Conservation (phyloP, 176 grass and related monocot genomes). For the Olyra latifolia region DNA sequence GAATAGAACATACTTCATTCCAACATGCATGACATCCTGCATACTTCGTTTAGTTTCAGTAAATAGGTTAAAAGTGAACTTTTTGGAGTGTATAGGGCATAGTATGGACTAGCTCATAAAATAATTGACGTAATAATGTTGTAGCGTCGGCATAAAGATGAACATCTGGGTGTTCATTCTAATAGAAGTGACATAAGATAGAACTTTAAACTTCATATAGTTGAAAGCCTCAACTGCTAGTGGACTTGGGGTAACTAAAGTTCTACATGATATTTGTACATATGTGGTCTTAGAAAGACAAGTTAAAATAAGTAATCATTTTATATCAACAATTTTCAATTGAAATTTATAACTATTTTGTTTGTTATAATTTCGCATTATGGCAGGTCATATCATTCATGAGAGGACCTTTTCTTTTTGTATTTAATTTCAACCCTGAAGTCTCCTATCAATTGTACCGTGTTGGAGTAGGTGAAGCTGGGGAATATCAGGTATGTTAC, state of each 20-base stretch:
- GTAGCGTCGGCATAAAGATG: neutral
- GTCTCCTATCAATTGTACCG: constrained; percentile 46
- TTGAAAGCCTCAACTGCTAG: neutral
- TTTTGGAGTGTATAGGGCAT: neutral
- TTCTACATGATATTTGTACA: neutral
- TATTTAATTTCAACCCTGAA: constrained; percentile 91
- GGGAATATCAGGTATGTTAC: constrained; percentile 71
- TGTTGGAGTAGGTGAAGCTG: constrained; percentile 95
- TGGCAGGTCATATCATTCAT: constrained; percentile 78
- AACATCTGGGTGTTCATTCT: neutral
- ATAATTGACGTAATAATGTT: neutral
- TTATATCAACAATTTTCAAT: neutral
- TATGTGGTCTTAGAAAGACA: neutral
- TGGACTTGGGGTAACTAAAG: neutral
- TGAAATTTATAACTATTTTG: neutral
- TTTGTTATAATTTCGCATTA: constrained; percentile 5
- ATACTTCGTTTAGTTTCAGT: neutral
- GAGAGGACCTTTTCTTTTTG: constrained; percentile 73
- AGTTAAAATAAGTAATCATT: neutral
- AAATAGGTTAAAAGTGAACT: neutral
- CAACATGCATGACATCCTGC: neutral
- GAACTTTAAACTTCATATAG: neutral
- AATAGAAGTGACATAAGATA: neutral
- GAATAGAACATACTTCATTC: no score
- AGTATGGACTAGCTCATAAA: neutral